A percentile compares a stretch with the other conserved stretches of the same genome.
These are phyloP conservation scores for Tripidium arundinaceum DNA, from an alignment of 202 grass and related monocot species.

Conservation along the genomic window DNA sequence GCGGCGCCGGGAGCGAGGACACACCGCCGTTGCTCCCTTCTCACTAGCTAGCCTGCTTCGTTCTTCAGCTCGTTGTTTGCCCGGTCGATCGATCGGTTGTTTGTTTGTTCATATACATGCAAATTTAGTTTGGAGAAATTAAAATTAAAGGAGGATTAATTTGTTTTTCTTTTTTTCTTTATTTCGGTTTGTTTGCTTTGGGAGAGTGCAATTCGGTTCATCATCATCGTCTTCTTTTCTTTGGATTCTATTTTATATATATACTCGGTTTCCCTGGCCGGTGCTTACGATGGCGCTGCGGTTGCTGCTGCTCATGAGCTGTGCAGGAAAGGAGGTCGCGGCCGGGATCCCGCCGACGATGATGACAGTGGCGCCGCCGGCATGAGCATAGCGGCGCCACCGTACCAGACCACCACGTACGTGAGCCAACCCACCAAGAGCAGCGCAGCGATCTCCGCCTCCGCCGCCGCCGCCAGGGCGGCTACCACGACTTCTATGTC, in stretches of 20 bases:
- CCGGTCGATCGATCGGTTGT: not conserved
- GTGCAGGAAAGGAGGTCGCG: conserved; percentile 19
- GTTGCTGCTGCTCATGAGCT: not conserved
- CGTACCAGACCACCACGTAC: conserved; percentile 44
- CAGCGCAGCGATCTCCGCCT: conserved; percentile 24
- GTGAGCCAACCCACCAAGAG: conserved; percentile 45
- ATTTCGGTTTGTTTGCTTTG: not conserved
- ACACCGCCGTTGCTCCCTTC: no score
- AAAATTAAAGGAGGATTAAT: not conserved
- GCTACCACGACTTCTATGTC: conserved; percentile 71
- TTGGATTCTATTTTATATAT: not conserved
- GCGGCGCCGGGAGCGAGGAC: not conserved
- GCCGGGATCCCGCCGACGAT: conserved; percentile 29
- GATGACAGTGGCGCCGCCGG: conserved; percentile 52
- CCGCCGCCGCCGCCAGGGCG: conserved; percentile 23
- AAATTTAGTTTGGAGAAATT: not conserved
- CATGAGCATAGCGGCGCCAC: conserved; percentile 85
- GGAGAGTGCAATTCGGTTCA: not conserved
- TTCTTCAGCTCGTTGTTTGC: not conserved
- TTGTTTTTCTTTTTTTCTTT: not conserved
- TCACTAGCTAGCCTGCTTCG: not conserved
- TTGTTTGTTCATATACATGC: not conserved
- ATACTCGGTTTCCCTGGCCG: not conserved
- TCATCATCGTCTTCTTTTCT: not conserved
- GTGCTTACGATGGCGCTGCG: not conserved